Evolutionary conservation across 1,284 basidiomycete genomes (phyloP).

Genomic region (Pseudozyma sp.): DNA sequence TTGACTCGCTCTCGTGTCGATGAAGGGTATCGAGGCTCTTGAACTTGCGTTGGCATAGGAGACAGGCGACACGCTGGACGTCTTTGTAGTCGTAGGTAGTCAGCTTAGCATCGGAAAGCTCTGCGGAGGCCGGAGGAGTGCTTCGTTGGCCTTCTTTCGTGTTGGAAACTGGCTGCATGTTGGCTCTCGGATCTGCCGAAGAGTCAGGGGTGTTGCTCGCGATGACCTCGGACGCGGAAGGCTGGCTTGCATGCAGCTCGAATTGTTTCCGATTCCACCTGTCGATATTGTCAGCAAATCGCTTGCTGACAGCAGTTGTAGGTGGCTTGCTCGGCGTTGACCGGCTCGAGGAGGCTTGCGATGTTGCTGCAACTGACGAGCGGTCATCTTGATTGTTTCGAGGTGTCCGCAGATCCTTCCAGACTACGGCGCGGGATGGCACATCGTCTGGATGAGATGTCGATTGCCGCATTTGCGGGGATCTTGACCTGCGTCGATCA

Average conservation of each 20-base stretch:
- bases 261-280: constrained; percentile 48
- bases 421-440: not conserved
- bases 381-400: not conserved
- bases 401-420: constrained; percentile 22
- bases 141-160: no score
- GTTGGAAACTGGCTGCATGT: no score
- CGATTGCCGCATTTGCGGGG: not conserved
- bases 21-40: constrained; percentile 39
- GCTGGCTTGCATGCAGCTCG: constrained; percentile 26
- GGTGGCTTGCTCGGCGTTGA: not conserved
- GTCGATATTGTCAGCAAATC: constrained; percentile 34
- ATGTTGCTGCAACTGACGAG: not conserved
- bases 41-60: constrained; percentile 53
- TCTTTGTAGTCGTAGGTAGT: constrained; percentile 37
- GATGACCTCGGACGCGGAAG: not conserved
- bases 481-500: constrained; percentile 19
- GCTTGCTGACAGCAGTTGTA: constrained; percentile 25
- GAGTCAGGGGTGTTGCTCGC: not conserved
- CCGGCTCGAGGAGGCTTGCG: constrained; percentile 4
- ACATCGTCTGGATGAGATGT: not conserved
- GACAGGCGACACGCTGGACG: constrained; percentile 34
- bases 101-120: constrained; percentile 19
- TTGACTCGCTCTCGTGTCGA: constrained; percentile 34
- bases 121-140: not conserved
- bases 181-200: constrained; percentile 4